Evolutionary conservation across 345 rosid species (phyloP), one percentile per base, ranked within the genome.

Genomic region (Firmiana major): DNA sequence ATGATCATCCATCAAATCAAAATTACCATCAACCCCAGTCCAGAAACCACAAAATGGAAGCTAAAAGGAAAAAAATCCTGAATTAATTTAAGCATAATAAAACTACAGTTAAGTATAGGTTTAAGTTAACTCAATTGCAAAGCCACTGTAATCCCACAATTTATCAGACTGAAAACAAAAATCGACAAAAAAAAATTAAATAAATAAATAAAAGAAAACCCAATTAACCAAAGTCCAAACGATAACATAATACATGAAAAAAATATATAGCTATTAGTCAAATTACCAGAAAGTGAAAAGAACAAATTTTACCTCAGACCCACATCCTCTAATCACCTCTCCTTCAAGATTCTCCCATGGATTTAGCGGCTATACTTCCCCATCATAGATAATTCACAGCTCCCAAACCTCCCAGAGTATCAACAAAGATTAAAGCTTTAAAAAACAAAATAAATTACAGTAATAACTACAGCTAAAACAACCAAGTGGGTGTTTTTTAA

Each of bases 231-330:
- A n/a, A n/a, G n/a, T n/a, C n/a, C n/a, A n/a, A 79, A 82, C 77
- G 53, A 62, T 31, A 43, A 5, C 26, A 49, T 34, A 34, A 34
- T 34, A 34, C 4, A 38, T 38, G 34, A 31, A 31, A 31, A 31
- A 3, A 31, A 31, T 31, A 31, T 31, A 31, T 0, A 31, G 34
- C 40, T 3, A 38, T 22, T 75, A 58, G 79, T 81, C 76, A 58
- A 81, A 81, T 69, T 76, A 79, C 71, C 15, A 57, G 45, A 73
- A 49, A 76, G 38, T 65, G 11, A 77, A 43, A 77, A 69, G 9
- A 54, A 58, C 21, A 71, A 74, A 79, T 57, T 84, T 87, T 88
- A 89, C 93, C 94, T 90, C 84, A 92, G 90, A 90, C 93, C 89
- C 89, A 89, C 91, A 88, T 88, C 90, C 77, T 87, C 86, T 79